phyloP scores from a whole-genome alignment of 1,284 basidiomycete species.

The Somion occarium region DNA sequence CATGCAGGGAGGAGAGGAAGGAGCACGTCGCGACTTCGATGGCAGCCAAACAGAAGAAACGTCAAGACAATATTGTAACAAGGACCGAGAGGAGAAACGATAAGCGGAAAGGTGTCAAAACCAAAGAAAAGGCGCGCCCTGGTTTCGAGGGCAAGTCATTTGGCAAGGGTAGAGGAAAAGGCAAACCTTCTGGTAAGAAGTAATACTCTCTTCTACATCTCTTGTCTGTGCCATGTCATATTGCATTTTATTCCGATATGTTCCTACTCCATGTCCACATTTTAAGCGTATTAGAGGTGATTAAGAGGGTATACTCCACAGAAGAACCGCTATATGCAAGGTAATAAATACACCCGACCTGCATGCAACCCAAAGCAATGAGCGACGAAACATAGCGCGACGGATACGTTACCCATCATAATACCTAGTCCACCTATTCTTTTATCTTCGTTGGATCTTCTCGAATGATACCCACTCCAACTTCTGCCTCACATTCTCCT shows the following conservation, averaged over 20 bases:
- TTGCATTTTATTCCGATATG: neutral
- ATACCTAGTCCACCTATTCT: neutral
- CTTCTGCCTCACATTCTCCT: conserved; percentile 35
- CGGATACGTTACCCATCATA: neutral
- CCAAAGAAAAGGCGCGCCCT: conserved; percentile 63
- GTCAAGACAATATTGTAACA: conserved; percentile 82
- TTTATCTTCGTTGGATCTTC: neutral
- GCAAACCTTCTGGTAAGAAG: conserved; percentile 13
- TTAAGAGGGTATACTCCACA: conserved; percentile 8
- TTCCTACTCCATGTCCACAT: too few relatives aligned
- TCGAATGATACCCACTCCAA: conserved; percentile 45
- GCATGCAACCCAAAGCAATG: conserved; percentile 3
- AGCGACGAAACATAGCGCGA: neutral
- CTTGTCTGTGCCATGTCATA: neutral
- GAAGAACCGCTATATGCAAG: conserved; percentile 7
- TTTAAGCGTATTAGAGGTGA: neutral
- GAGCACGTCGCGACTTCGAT: conserved; percentile 67
- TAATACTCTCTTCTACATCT: conserved; percentile 1
- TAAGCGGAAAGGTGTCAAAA: conserved; percentile 60
- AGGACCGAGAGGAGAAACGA: conserved; percentile 77
- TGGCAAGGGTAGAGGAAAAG: conserved; percentile 43
- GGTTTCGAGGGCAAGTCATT: conserved; percentile 82
- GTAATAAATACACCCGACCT: conserved; percentile 15
- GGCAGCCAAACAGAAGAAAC: conserved; percentile 84
- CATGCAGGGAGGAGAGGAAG: conserved; percentile 77